phyloP scores from a whole-genome alignment of 176 grass and related monocot genomes.

The Olyra latifolia region DNA sequence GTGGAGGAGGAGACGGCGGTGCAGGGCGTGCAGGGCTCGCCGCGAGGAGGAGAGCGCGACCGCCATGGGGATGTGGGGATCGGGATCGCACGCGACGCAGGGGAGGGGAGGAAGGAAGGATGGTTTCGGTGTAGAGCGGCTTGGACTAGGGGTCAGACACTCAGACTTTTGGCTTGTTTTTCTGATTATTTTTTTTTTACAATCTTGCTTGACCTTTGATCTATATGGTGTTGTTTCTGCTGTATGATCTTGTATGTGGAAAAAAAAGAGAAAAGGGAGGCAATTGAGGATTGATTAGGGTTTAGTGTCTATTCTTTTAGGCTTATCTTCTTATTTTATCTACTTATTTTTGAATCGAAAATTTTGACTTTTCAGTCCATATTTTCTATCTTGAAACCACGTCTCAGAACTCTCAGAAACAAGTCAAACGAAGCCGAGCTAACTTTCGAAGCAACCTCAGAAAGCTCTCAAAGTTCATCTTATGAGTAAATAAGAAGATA shows the following conservation, averaged over 20 bases:
- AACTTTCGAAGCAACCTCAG: too few relatives aligned
- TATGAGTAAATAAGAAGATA: too few relatives aligned
- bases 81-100: conserved; percentile 11
- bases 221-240: neutral
- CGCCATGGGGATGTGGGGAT: conserved; percentile 39
- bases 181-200: neutral
- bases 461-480: too few relatives aligned
- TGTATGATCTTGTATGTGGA: neutral
- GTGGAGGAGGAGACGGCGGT: conserved; percentile 39
- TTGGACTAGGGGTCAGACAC: conserved; percentile 19
- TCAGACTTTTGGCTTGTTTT: neutral
- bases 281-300: too few relatives aligned
- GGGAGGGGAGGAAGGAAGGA: neutral
- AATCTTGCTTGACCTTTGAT: neutral
- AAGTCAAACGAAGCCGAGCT: too few relatives aligned
- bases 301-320: too few relatives aligned
- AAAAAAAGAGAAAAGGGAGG: too few relatives aligned
- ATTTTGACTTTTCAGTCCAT: too few relatives aligned
- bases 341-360: too few relatives aligned
- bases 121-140: neutral
- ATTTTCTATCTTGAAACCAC: too few relatives aligned
- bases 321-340: too few relatives aligned
- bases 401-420: too few relatives aligned
- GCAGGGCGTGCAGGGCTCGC: conserved; percentile 36
- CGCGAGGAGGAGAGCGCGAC: conserved; percentile 45